Evolutionary conservation across 371 early-diverging fungal genomes (phyloP), one percentile per base, ranked within the genome.

Genomic region (Nosema muscidifuracis): DNA sequence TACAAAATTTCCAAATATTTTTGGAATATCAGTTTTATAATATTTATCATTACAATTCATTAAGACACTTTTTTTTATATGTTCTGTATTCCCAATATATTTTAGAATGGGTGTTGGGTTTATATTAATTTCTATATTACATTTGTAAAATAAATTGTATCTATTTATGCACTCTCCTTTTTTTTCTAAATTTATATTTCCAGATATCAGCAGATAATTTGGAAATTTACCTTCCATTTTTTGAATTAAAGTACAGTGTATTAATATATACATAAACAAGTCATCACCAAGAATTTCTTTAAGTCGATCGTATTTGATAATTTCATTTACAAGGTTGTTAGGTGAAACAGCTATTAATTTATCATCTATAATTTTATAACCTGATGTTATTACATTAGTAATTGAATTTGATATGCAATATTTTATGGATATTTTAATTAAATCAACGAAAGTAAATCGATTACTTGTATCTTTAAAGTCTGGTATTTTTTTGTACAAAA

Each of bases 191-290:
- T 36, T 58, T 6, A 79, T 36, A 57, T 73, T 55, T 20, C 80
- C 80, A 38, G 55, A 30, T 22, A 77, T 30, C 22, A 77, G 20
- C 0, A 76, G n/a, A 36, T 56, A 64, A 10, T 61, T 65, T 2
- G 30, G 24, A 26, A 43, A 31, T 47, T 47, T 47, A n/a, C 47
- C 47, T 12, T 6, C 12, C 47, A 47, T 47, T 47, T 47, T n/a
- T 26, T 74, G 40, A n/a, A 79, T 51, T 3, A 79, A 24, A 42
- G n/a, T 16, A 31, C 74, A 69, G n/a, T 67, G 36, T 47, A 66
- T 70, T 18, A 79, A 47, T n/a, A 79, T 31, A 58, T 71, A 65
- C 7, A 79, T 30, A 40, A 71, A 61, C 10, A 62, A 60, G 13
- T 73, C 70, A 67, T 79, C 77, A 15, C 77, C 77, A 34, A 53